Base-by-base conservation (phyloP, 108 stramenopile species). In the Conticribra guillardii region DNA sequence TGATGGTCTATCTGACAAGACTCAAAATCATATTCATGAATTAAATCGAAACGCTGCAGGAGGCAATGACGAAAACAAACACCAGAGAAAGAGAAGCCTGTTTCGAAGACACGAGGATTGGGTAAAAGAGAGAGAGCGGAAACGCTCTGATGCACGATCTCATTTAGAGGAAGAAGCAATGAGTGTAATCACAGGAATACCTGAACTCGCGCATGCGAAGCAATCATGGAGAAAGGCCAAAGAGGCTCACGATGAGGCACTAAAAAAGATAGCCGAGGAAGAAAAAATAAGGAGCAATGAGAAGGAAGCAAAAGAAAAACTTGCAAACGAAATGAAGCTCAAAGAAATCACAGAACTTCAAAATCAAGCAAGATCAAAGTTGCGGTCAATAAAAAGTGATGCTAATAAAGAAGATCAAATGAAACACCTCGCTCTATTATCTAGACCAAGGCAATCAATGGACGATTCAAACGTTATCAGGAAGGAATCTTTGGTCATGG, bases 211-310 rank as follows among this genome's bases (percentile, higher is more conserved):
- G 5, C 27, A 64, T 60, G 32, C 67, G 2, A 69, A 68, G 30
- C 14, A 62, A 62, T 76, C 75, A 26, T 76, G 75, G 75, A 31
- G 32, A 27, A 56, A 54, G 46, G 75, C 75, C 3, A 76, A 69
- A 57, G 48, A 76, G 26, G 60, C 75, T 34, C 75, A 76, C 33
- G 62, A 69, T 51, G 62, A 69, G 54, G 46, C 57, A 14, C 33
- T 76, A 26, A 68, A 69, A 30, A 69, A 29, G 30, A 15, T 61
- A 11, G 44, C 41, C 8, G 66, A 75, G 44, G 60, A 67, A 49
- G 60, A 75, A 50, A 51, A 47, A 17, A 51, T 22, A 27, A 67
- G 49, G 33, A 47, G 53, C 4, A 62, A 37, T 30, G 55, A 63
- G 61, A 76, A 57, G 34, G 60, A 47, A 30, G 67, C 53, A 61